phyloP scores from a whole-genome alignment of 768 basidiomycete species.

The Rubroboletus satanas region DNA sequence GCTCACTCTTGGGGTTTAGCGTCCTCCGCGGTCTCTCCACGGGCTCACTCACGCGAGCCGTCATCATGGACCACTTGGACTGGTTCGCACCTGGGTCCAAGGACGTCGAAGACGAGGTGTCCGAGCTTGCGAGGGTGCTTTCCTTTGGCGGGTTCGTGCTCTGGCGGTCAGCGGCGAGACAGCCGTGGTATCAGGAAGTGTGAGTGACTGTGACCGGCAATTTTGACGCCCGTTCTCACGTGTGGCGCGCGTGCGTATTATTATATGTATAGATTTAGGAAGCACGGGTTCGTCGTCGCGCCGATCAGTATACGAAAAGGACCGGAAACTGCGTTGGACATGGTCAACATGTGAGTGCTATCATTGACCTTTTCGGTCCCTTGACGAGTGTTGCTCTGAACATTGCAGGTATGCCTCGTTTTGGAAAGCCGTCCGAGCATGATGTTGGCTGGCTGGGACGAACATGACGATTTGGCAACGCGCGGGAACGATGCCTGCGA shows the following conservation, averaged over 20 bases:
- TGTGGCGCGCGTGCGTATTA: neutral
- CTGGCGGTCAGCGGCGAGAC: conserved; percentile 61
- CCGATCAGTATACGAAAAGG: conserved; percentile 53
- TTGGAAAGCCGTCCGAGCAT: conserved; percentile 27
- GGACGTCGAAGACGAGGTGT: conserved; percentile 50
- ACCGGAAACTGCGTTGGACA: conserved; percentile 48
- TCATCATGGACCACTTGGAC: conserved; percentile 72
- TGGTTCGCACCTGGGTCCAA: conserved; percentile 49
- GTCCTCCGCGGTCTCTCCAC: conserved; percentile 42
- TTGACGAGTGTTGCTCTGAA: neutral
- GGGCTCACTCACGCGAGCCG: conserved; percentile 55
- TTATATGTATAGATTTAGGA: conserved; percentile 39
- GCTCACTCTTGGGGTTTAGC: conserved; percentile 20
- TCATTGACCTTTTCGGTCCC: neutral
- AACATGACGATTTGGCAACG: neutral
- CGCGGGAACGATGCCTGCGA: neutral
- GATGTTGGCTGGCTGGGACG: neutral
- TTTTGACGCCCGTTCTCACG: neutral
- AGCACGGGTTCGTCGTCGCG: conserved; percentile 50
- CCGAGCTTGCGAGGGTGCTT: conserved; percentile 54
- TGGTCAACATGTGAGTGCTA: conserved; percentile 61
- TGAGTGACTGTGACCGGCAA: conserved; percentile 17
- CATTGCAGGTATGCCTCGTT: conserved; percentile 31
- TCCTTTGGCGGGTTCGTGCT: conserved; percentile 56
- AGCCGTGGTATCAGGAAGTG: conserved; percentile 63